Percentiles rank a stretch among this genome's conserved stretches.
These are phyloP conservation scores for Chrysochromulina parva DNA, from an alignment of 78 protist genomes.

Conservation along the genomic window DNA sequence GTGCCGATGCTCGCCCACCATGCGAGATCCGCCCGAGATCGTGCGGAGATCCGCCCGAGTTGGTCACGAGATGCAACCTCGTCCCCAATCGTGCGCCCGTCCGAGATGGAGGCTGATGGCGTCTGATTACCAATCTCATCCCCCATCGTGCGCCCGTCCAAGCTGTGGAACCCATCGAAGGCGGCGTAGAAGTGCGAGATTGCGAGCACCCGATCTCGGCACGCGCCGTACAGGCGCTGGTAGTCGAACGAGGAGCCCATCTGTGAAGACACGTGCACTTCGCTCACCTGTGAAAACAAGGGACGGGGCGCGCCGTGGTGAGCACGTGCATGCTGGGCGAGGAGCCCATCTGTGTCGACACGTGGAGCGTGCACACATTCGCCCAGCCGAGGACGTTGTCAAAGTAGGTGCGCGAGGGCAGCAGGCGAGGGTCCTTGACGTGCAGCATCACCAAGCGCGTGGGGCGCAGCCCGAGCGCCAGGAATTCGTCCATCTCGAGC, in stretches of 20 bases:
- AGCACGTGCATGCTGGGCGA: too few relatives aligned
- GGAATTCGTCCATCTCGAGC: not conserved
- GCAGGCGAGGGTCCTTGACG: not conserved
- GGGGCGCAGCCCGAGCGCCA: not conserved
- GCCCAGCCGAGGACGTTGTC: not conserved
- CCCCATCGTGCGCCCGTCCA: not conserved
- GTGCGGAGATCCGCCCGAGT: too few relatives aligned
- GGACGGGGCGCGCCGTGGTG: not conserved
- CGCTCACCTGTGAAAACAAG: not conserved
- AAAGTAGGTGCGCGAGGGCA: not conserved
- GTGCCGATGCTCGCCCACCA: not conserved
- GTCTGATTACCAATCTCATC: not conserved
- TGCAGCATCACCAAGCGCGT: not conserved
- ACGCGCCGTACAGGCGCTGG: not conserved
- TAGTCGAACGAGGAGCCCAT: not conserved
- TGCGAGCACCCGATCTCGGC: not conserved
- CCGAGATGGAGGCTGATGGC: not conserved
- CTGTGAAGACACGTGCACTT: not conserved
- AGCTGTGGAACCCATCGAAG: not conserved
- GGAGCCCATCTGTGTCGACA: not conserved
- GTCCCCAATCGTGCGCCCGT: not conserved
- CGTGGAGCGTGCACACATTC: not conserved
- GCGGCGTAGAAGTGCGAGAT: slow-evolving; percentile 16
- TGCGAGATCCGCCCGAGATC: too few relatives aligned
- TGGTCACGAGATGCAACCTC: too few relatives aligned